Evolutionary conservation across 1,139 yeast species (phyloP).

Genomic region (Starmera stellimalicola): DNA sequence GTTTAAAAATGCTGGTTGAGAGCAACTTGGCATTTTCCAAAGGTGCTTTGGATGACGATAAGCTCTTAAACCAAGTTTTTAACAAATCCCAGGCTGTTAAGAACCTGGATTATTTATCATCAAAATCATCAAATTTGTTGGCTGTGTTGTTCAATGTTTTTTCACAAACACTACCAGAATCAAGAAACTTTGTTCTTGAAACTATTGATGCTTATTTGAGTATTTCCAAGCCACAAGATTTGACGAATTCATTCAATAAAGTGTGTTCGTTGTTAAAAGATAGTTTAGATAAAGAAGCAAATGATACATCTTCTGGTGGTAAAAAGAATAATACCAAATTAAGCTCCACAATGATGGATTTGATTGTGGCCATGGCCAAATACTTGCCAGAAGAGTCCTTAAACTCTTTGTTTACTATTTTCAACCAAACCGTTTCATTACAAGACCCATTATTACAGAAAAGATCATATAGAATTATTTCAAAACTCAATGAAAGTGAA

Average conservation of each 20-base stretch:
- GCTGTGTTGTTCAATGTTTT: conserved; percentile 88
- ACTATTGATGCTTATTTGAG: conserved; percentile 75
- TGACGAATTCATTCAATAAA: conserved; percentile 72
- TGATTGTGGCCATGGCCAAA: conserved; percentile 78
- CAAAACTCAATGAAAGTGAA: conserved; percentile 61
- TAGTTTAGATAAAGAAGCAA: conserved; percentile 58
- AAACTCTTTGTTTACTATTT: conserved; percentile 67
- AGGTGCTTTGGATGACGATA: conserved; percentile 49
- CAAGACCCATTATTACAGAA: conserved; percentile 71
- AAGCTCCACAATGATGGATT: conserved; percentile 83
- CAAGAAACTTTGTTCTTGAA: conserved; percentile 77
- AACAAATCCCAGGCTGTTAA: conserved; percentile 45
- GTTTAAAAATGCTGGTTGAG: conserved; percentile 69
- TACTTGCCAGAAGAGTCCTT: conserved; percentile 67
- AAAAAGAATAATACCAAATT: conserved; percentile 38
- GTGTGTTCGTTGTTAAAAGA: conserved; percentile 71
- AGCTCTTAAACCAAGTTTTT: conserved; percentile 51
- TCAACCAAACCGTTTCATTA: conserved; percentile 55
- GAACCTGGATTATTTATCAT: conserved; percentile 52
- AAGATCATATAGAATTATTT: conserved; percentile 76
- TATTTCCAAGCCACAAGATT: conserved; percentile 57
- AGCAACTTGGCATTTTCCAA: conserved; percentile 57
- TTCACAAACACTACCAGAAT: conserved; percentile 75
- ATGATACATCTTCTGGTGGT: conserved; percentile 18
- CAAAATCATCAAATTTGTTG: conserved; percentile 63